Evolutionary conservation across 768 basidiomycete genomes (phyloP).

Genomic region (Amylocystis lapponica): DNA sequence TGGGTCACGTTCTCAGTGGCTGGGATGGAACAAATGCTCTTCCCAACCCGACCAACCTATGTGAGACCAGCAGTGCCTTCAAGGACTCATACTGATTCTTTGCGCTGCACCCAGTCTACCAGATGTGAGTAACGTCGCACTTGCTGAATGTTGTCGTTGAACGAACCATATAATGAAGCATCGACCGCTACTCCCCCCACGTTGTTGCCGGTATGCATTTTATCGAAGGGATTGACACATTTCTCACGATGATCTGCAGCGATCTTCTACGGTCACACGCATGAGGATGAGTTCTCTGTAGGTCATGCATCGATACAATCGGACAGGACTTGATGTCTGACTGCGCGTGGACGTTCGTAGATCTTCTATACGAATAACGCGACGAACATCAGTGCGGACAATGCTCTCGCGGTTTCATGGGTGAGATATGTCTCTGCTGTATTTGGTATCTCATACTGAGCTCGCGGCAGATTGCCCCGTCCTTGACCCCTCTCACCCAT

Average conservation of each 20-base stretch:
- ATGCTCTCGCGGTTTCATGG: slow-evolving; percentile 53
- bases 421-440: slow-evolving; percentile 21
- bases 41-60: slow-evolving; percentile 61
- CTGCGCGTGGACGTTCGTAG: slow-evolving; percentile 24
- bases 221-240: background rate
- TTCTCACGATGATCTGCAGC: slow-evolving; percentile 30
- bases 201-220: slow-evolving; percentile 63
- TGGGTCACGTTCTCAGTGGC: slow-evolving; percentile 53
- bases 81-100: background rate
- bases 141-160: background rate
- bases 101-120: slow-evolving; percentile 34
- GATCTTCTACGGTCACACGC: slow-evolving; percentile 76
- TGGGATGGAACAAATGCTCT: slow-evolving; percentile 72
- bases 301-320: background rate
- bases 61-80: slow-evolving; percentile 32
- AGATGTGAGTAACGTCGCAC: slow-evolving; percentile 42
- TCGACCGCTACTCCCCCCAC: slow-evolving; percentile 75
- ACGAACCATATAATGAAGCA: slow-evolving; percentile 32
- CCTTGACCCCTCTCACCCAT: slow-evolving; percentile 63
- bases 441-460: too few species aligned
- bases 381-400: slow-evolving; percentile 49
- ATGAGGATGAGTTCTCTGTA: slow-evolving; percentile 68
- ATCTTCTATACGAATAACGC: slow-evolving; percentile 72
- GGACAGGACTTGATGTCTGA: background rate
- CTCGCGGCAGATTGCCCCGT: slow-evolving; percentile 59